Evolutionary conservation across 208 protist genomes (phyloP), one percentile per base, ranked within the genome.

Genomic region (Leishmania major): DNA sequence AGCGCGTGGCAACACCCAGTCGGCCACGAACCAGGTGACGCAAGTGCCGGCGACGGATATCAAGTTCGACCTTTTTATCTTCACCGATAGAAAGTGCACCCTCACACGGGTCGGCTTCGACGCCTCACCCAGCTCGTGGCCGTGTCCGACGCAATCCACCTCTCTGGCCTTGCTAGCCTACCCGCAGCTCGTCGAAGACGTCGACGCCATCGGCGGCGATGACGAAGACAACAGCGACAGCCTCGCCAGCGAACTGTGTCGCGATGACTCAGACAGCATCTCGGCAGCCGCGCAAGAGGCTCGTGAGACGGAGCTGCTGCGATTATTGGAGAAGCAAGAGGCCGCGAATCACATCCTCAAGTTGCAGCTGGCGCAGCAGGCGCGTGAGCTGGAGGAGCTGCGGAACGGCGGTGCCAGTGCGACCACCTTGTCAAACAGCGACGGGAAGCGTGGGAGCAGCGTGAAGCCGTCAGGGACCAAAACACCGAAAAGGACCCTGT

Each of bases 61-160:
- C 71, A 91, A 89, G 78, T 94, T 96, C 80, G 94, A 97, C 80
- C 74, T 97, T 2, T 95, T 96, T 62, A 77, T 97, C 72, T 97
- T 97, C 84, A 92, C 92, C 6, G 87, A 94, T 59, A 70, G 92
- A 59, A 82, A 88, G 79, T 97, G 91, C 83, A 89, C 64, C 0
- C 86, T 97, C 31, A 82, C 87, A 35, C 79, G 94, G 47, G 84
- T 96, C 15, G 87, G 89, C 85, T 96, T 95, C 77, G 75, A 89
- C 31, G 94, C 91, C n/a, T 73, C 78, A 25, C 92, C 94, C n/a
- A 96, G 93, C 66, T 88, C 84, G 43, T 88, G 92, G 88, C 89
- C 88, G 35, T 88, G 90, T 43, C 94, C 94, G 43, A 95, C 92
- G 43, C 89, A 88, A 62, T 90, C 83, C 64, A 97, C 94, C 28